Percentiles rank a stretch among this genome's conserved stretches.
These are phyloP conservation scores for Candida easanensis DNA, from an alignment of 805 yeast genomes.

Conservation along the genomic window DNA sequence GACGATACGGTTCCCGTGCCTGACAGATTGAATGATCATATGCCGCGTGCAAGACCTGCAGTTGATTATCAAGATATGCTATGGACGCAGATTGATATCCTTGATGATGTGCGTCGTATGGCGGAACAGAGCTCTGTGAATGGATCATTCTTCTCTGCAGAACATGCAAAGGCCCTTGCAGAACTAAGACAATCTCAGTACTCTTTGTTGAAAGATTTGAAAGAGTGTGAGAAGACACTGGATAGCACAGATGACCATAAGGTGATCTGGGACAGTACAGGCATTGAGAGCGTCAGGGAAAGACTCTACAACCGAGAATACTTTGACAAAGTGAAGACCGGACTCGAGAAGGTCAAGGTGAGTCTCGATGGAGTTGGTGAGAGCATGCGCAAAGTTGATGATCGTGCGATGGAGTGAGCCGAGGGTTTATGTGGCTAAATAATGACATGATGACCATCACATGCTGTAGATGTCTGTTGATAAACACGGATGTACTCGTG, in stretches of 20 bases:
- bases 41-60: constrained; percentile 54
- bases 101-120: constrained; percentile 68
- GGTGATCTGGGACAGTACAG: constrained; percentile 23
- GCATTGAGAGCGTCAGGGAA: constrained; percentile 31
- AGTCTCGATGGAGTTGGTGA: constrained; percentile 52
- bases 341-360: constrained; percentile 46
- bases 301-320: constrained; percentile 46
- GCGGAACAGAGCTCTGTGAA: constrained; percentile 18
- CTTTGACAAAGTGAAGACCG: constrained; percentile 48
- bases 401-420: not conserved
- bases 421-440: too few relatives aligned
- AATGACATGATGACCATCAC: too few relatives aligned
- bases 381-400: constrained; percentile 26
- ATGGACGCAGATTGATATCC: constrained; percentile 85
- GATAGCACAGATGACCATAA: constrained; percentile 14
- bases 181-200: constrained; percentile 19
- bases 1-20: constrained; percentile 3
- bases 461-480: not conserved
- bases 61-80: constrained; percentile 70
- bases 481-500: not conserved
- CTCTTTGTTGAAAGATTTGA: constrained; percentile 13
- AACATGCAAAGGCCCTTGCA: constrained; percentile 14
- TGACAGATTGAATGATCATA: constrained; percentile 37
- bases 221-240: constrained; percentile 21
- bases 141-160: constrained; percentile 12